phyloP scores from a whole-genome alignment of 306 rosid genomes.

The Pyrus communis region DNA sequence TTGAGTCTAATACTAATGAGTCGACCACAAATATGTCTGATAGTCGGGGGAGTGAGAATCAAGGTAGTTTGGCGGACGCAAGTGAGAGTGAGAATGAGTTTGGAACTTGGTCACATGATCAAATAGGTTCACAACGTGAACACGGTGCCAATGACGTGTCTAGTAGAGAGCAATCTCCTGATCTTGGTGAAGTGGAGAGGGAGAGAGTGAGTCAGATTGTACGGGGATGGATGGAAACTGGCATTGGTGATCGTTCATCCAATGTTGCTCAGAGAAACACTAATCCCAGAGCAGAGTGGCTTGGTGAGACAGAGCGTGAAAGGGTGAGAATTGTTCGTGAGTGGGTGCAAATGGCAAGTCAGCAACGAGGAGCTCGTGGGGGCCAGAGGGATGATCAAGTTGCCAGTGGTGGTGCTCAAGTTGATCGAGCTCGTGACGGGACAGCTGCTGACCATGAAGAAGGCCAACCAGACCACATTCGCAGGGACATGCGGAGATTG shows the following conservation, averaged over 20 bases:
- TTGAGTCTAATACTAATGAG: conserved; percentile 61
- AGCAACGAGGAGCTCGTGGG: conserved; percentile 88
- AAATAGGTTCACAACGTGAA: conserved; percentile 51
- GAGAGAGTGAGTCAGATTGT: conserved; percentile 97
- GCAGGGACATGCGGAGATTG: conserved; percentile 77
- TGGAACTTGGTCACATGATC: conserved; percentile 82
- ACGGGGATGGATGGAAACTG: conserved; percentile 99
- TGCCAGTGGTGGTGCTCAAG: conserved; percentile 43
- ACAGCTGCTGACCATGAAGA: conserved; percentile 61
- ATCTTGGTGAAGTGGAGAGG: conserved; percentile 98
- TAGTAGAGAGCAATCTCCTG: conserved; percentile 98
- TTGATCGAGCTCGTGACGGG: conserved; percentile 40
- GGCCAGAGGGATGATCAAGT: conserved; percentile 65
- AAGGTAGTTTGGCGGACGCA: conserved; percentile 77
- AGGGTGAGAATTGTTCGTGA: conserved; percentile 97
- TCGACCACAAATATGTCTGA: conserved; percentile 61
- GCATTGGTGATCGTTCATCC: conserved; percentile 72
- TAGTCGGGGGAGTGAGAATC: conserved; percentile 80
- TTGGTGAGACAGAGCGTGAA: conserved; percentile 99
- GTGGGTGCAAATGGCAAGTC: conserved; percentile 98
- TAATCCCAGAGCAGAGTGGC: conserved; percentile 88
- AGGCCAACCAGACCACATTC: conserved; percentile 85
- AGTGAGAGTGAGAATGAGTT: conserved; percentile 94
- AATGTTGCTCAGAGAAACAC: conserved; percentile 64
- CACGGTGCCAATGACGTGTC: conserved; percentile 50